Percentiles rank a stretch among this genome's conserved stretches.
Conservation (phyloP, 2,329 filamentous ascomycete genomes). For the Aspergillus sclerotialis region DNA sequence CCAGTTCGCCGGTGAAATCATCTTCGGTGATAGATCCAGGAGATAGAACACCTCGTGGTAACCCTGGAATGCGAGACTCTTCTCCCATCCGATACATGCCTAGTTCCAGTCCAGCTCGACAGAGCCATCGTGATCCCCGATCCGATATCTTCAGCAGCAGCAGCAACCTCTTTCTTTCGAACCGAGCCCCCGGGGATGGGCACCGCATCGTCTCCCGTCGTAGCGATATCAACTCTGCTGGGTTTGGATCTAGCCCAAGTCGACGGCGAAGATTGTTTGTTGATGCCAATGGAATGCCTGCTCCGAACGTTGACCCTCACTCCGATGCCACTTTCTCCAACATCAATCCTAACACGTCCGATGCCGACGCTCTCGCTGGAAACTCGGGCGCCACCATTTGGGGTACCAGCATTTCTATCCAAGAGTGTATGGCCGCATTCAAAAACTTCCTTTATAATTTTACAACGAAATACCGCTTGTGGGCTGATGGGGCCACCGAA, state of each 20-base stretch:
- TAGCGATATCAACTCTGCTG: conserved; percentile 81
- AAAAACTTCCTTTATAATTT: conserved; percentile 92
- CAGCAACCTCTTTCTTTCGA: conserved; percentile 77
- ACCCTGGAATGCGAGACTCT: conserved; percentile 54
- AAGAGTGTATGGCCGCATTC: conserved; percentile 79
- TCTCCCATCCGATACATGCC: conserved; percentile 87
- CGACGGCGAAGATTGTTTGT: conserved; percentile 56
- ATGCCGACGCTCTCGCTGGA: conserved; percentile 81
- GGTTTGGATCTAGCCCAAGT: conserved; percentile 47
- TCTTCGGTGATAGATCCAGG: conserved; percentile 33
- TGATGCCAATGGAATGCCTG: conserved; percentile 56
- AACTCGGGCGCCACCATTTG: conserved; percentile 79
- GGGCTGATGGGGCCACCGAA: conserved; percentile 74
- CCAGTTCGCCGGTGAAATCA: conserved; percentile 43
- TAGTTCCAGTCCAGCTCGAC: conserved; percentile 76
- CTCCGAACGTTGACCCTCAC: conserved; percentile 39
- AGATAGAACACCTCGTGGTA: conserved; percentile 37
- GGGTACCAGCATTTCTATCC: conserved; percentile 94
- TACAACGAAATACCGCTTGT: conserved; percentile 88
- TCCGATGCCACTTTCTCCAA: conserved; percentile 63
- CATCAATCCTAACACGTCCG: conserved; percentile 75
- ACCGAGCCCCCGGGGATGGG: conserved; percentile 45
- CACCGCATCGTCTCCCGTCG: conserved; percentile 55
- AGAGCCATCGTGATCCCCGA: conserved; percentile 49
- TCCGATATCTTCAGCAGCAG: conserved; percentile 74